Evolutionary conservation across 2,329 filamentous ascomycete genomes (phyloP), one percentile per base, ranked within the genome.

Genomic region (Penicillium sclerotiorum): DNA sequence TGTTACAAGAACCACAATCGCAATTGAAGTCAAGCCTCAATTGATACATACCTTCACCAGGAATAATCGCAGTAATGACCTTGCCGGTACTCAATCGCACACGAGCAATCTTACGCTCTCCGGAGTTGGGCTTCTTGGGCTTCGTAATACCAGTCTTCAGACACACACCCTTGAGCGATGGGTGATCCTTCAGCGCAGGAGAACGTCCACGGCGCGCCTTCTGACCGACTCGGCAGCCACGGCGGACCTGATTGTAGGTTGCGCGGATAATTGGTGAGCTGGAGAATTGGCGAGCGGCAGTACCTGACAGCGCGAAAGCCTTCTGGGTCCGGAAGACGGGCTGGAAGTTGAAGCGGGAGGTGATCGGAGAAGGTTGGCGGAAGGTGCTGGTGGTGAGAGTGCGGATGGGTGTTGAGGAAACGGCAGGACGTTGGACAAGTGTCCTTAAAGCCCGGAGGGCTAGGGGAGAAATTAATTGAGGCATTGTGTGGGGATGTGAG

Each of bases 71-170:
- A 51, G 90, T 96, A 56, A 99, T 80, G 51, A 95, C 82, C 68
- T 86, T 90, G 47, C 94, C 94, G 57, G 84, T 92, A 52, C 89
- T 94, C 69, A 99, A 78, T 61, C 92, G 81, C 17, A 99, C 87
- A 79, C 93, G 90, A 2, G 93, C 93, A 50, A 90, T 94, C 80
- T 99, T 99, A 57, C 94, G 82, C 80, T 97, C 91, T 48, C 92
- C 94, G 22, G 94, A 99, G 74, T 99, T 99, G 59, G 94, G 94
- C 77, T 99, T 99, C 85, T 99, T 99, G 49, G 94, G 94, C 67
- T 94, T 91, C 63, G 89, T 91, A 62, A 92, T 89, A 66, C 90
- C 91, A 53, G 97, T 94, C 70, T 95, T 92, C 57, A 99, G 77
- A 73, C 94, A 97, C 30, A 99, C 94, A 62, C 93, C 94, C 79